These are phyloP conservation scores for Lasiosphaeria miniovina DNA, from an alignment of 495 filamentous ascomycete species.

Conservation along the genomic window DNA sequence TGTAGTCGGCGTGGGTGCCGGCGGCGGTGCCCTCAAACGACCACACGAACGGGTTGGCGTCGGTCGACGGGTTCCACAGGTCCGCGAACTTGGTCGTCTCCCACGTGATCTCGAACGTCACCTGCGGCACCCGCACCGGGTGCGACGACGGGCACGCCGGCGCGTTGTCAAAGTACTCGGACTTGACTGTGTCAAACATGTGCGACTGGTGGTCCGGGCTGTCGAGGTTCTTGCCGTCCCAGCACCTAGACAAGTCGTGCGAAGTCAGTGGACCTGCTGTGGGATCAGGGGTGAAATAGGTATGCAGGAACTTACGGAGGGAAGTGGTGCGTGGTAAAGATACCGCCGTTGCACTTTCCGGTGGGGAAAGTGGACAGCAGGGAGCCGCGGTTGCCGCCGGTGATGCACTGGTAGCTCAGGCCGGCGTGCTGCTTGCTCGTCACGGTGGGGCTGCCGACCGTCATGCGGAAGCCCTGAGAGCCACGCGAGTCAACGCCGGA, in stretches of 20 bases:
- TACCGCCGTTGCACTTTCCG: slow-evolving; percentile 41
- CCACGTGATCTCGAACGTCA: slow-evolving; percentile 50
- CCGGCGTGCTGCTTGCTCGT: slow-evolving; percentile 34
- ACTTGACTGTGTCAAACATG: slow-evolving; percentile 40
- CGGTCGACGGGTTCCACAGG: slow-evolving; percentile 38
- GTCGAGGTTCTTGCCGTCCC: slow-evolving; percentile 57
- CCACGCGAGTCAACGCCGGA: neutral
- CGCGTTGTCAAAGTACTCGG: slow-evolving; percentile 33
- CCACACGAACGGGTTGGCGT: slow-evolving; percentile 41
- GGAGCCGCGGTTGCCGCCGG: slow-evolving; percentile 30
- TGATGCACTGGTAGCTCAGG: slow-evolving; percentile 45
- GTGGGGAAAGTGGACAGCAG: slow-evolving; percentile 45
- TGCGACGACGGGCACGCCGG: slow-evolving; percentile 47
- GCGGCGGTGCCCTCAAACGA: slow-evolving; percentile 16
- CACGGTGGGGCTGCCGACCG: slow-evolving; percentile 42
- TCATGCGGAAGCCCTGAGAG: slow-evolving; percentile 51
- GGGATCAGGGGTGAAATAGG: neutral
- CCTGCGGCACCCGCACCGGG: slow-evolving; percentile 45
- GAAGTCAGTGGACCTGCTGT: neutral
- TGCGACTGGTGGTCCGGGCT: slow-evolving; percentile 54
- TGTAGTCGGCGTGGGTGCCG: slow-evolving; percentile 19
- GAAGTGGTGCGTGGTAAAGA: slow-evolving; percentile 51
- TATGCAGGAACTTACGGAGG: slow-evolving; percentile 30
- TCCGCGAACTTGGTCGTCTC: slow-evolving; percentile 46
- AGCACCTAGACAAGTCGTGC: slow-evolving; percentile 33